A percentile compares a stretch with the other conserved stretches of the same genome.
phyloP scores from a whole-genome alignment of 768 basidiomycete species.

The Kwoniella bestiolae region DNA sequence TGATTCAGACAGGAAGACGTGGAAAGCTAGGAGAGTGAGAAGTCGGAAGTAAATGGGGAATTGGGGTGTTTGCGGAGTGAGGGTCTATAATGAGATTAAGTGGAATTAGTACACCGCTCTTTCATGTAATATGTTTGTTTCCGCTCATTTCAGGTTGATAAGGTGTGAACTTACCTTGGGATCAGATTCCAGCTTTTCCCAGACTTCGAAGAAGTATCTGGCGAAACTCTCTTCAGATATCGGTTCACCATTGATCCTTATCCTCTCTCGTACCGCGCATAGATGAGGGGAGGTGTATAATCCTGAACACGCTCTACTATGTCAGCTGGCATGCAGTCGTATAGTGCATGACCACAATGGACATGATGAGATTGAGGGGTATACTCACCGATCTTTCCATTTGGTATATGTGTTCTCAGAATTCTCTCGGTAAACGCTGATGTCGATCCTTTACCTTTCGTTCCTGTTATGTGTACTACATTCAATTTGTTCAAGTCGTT shows the following conservation, averaged over 20 bases:
- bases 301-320: slow-evolving; percentile 61
- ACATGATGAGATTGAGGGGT: not conserved
- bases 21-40: slow-evolving; percentile 87
- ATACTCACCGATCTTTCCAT: slow-evolving; percentile 73
- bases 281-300: slow-evolving; percentile 97
- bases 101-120: no score
- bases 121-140: no score
- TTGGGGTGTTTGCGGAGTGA: slow-evolving; percentile 61
- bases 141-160: not conserved
- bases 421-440: slow-evolving; percentile 90
- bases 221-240: slow-evolving; percentile 86
- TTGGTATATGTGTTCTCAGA: slow-evolving; percentile 69
- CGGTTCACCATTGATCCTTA: slow-evolving; percentile 87
- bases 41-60: slow-evolving; percentile 96
- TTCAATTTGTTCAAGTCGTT: slow-evolving; percentile 83
- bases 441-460: slow-evolving; percentile 97
- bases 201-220: slow-evolving; percentile 92
- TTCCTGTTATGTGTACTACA: slow-evolving; percentile 94
- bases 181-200: slow-evolving; percentile 77
- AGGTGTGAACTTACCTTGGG: slow-evolving; percentile 62
- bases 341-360: no score
- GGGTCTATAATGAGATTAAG: slow-evolving; percentile 34
- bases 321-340: not conserved
- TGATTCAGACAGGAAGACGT: slow-evolving; percentile 72
- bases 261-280: slow-evolving; percentile 91